Percentiles rank a stretch among this genome's conserved stretches.
Evolutionary conservation across 371 early-diverging fungal genomes (phyloP).

Genomic region (Dichotomocladium elegans): DNA sequence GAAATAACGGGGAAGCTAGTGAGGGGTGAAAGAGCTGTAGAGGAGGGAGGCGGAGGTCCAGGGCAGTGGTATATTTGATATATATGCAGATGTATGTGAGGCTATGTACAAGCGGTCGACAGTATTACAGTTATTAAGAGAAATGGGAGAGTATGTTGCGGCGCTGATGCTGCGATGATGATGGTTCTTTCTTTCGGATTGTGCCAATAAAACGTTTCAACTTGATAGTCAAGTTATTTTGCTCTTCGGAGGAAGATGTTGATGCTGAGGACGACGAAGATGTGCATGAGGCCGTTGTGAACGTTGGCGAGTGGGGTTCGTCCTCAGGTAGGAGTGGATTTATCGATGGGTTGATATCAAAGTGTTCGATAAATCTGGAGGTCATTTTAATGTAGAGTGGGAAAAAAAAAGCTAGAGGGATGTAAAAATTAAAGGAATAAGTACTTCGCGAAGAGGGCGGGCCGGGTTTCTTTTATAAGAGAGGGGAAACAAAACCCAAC

Average conservation of each 20-base stretch:
- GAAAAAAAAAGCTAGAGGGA: neutral
- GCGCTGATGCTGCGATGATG: neutral
- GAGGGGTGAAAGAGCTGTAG: no score
- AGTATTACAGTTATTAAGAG: neutral
- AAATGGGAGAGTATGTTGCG: neutral
- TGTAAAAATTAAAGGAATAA: neutral
- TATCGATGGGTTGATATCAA: neutral
- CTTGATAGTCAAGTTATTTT: neutral
- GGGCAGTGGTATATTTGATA: no score
- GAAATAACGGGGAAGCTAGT: no score
- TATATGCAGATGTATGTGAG: neutral
- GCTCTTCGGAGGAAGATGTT: neutral
- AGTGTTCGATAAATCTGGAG: slow-evolving; percentile 5
- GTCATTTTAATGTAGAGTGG: neutral
- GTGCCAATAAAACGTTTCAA: neutral
- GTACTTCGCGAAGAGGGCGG: neutral
- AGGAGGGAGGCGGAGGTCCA: no score
- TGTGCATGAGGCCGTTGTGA: neutral
- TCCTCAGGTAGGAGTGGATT: neutral
- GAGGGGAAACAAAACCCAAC: neutral
- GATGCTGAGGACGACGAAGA: neutral
- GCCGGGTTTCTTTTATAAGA: neutral
- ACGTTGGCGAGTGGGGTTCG: neutral
- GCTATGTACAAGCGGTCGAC: neutral
- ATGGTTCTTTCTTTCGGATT: neutral